Evolutionary conservation across 2,329 filamentous ascomycete species (phyloP).

Genomic region (Zymoseptoria crescenta): DNA sequence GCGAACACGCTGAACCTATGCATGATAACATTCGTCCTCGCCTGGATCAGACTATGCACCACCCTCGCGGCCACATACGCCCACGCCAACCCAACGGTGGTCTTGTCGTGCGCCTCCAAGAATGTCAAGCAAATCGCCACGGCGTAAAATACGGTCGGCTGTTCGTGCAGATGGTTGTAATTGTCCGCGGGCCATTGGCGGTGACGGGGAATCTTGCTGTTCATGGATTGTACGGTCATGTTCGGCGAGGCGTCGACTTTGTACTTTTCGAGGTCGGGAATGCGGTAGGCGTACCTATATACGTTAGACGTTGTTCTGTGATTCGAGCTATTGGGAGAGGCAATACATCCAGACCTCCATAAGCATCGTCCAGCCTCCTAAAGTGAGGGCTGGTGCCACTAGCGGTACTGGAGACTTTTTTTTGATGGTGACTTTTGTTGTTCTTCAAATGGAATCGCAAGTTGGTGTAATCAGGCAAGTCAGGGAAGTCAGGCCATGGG

Average conservation of each 20-base stretch:
- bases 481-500: background rate
- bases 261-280: slow-evolving; percentile 11
- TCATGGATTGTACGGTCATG: slow-evolving; percentile 1
- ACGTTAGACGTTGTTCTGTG: too few species aligned
- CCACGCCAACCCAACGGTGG: slow-evolving; percentile 35
- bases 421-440: background rate
- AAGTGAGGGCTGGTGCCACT: slow-evolving; percentile 8
- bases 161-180: slow-evolving; percentile 17
- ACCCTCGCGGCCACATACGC: slow-evolving; percentile 35
- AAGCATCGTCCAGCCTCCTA: slow-evolving; percentile 10
- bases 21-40: slow-evolving; percentile 30
- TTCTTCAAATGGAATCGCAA: background rate
- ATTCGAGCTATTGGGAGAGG: too few species aligned
- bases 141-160: slow-evolving; percentile 36
- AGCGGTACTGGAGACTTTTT: slow-evolving; percentile 3
- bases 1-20: slow-evolving; percentile 1
- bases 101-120: slow-evolving; percentile 21
- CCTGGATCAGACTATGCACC: slow-evolving; percentile 36
- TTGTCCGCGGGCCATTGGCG: slow-evolving; percentile 14
- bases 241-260: slow-evolving; percentile 9
- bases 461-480: too few species aligned
- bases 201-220: slow-evolving; percentile 7
- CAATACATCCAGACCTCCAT: slow-evolving; percentile 12
- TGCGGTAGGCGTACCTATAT: slow-evolving; percentile 12
- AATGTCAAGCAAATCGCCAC: slow-evolving; percentile 30